These are phyloP conservation scores for Cytospora chrysosperma DNA, from an alignment of 2,329 filamentous ascomycete species.

Conservation along the genomic window DNA sequence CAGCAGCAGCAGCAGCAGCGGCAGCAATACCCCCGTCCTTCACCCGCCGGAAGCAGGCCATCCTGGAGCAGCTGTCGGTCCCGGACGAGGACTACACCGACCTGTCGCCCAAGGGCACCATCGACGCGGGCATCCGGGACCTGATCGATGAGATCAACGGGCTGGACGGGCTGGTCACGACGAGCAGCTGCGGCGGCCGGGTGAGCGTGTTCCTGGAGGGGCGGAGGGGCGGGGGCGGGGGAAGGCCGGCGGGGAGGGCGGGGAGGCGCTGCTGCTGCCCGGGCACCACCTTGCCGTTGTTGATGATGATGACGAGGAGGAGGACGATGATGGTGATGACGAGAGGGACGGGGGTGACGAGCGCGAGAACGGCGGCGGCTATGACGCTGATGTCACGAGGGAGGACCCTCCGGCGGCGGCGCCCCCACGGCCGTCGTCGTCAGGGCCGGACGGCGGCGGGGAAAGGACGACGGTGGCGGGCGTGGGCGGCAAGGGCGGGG, in stretches of 20 bases:
- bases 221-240: constrained; percentile 40
- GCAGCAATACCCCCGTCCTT: constrained; percentile 41
- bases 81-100: constrained; percentile 75
- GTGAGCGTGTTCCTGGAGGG: constrained; percentile 89
- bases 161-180: constrained; percentile 76
- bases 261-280: constrained; percentile 27
- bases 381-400: constrained; percentile 27
- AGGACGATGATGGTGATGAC: background rate
- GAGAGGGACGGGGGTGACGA: background rate
- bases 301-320: background rate
- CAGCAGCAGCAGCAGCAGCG: background rate
- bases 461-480: constrained; percentile 47
- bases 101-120: constrained; percentile 81
- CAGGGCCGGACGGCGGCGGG: background rate
- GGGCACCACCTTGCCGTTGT: constrained; percentile 18
- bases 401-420: constrained; percentile 64
- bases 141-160: constrained; percentile 78
- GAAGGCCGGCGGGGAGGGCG: constrained; percentile 21
- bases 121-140: constrained; percentile 75
- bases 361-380: constrained; percentile 25
- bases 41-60: constrained; percentile 64
- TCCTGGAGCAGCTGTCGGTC: constrained; percentile 67
- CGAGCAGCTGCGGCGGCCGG: constrained; percentile 87
- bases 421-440: background rate
- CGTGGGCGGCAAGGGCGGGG: constrained; percentile 84